Base-by-base conservation (phyloP, 1,284 basidiomycete genomes). In the Lignosus rhinocerotis region DNA sequence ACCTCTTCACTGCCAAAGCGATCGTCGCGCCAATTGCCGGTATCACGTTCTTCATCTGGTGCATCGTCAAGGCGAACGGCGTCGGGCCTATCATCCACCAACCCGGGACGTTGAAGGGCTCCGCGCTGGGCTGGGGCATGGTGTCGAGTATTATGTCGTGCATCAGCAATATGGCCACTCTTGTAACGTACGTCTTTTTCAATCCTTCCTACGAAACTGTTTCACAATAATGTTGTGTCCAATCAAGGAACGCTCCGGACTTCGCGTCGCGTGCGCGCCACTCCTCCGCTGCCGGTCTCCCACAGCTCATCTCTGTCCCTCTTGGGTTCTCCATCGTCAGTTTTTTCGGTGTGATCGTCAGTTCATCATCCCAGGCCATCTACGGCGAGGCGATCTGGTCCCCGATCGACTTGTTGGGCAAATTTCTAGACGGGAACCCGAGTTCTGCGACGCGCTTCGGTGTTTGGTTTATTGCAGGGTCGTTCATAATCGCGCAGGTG, bases 261-360 rank as follows among this genome's bases (percentile, higher is more conserved):
- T 93, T 93, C 70, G 86, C 90, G 6, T 90, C 87, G 45, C 85
- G 91, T 48, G 87, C 90, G 5, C 79, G 75, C 59, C 82, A 78
- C 8, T 88, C 90, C 6, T 78, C 79, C 6, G 88, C 87, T 25
- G 88, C 88, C 7, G 74, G 90, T 25, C 81, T 81, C 70, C 88
- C 92, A 19, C 92, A 93, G 71, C 75, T 87, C 52, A 73, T 92
- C 61, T 81, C 90, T 0, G 81, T 94, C 38, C 93, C 93, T 0
- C 64, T 93, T 45, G 83, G 85, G 0, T 93, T 93, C 73, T 85
- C 84, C 33, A 73, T 94, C 61, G 90, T 92, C 58, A 88, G 86
- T 64, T 89, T 95, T 76, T 79, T 94, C 58, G 93, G 92, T 6
- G 90, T 95, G 70, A 86, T 93, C 50, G 92, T 94, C 63, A 87